These are phyloP conservation scores for Fomitopsis pinicola DNA, from an alignment of 1,284 basidiomycete genomes.

Conservation along the genomic window DNA sequence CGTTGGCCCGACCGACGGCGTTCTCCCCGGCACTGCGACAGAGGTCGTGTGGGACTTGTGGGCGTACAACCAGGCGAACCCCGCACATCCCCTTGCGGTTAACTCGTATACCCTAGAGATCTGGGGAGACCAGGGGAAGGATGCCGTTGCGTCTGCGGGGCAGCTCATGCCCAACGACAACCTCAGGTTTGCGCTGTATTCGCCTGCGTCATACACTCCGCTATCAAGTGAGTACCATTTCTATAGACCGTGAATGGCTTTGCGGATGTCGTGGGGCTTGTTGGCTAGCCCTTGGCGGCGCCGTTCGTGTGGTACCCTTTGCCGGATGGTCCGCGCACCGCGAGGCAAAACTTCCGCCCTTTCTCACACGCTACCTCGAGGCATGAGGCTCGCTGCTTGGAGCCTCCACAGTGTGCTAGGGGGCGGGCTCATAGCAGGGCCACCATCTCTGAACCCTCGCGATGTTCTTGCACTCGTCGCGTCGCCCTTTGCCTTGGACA, in stretches of 20 bases:
- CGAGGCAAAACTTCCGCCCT: not conserved
- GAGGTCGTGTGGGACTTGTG: slow-evolving; percentile 80
- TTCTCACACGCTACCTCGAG: too few species aligned
- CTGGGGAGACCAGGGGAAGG: slow-evolving; percentile 74
- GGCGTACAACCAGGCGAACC: slow-evolving; percentile 66
- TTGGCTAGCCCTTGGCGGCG: too few species aligned
- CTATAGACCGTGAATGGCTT: too few species aligned
- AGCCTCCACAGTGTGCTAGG: not conserved
- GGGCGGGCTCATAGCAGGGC: too few species aligned
- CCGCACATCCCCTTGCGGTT: slow-evolving; percentile 64
- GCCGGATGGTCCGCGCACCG: too few species aligned
- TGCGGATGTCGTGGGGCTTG: too few species aligned
- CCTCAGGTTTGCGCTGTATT: slow-evolving; percentile 83
- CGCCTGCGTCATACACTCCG: slow-evolving; percentile 73
- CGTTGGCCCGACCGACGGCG: slow-evolving; percentile 74
- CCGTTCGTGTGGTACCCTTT: too few species aligned
- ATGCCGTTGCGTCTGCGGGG: slow-evolving; percentile 56
- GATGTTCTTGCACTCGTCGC: too few species aligned
- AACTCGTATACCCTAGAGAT: slow-evolving; percentile 77
- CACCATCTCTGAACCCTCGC: too few species aligned
- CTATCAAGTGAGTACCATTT: slow-evolving; percentile 52
- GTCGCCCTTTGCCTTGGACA: too few species aligned
- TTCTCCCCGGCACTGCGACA: slow-evolving; percentile 68
- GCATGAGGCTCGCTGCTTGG: not conserved
- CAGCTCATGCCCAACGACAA: slow-evolving; percentile 66